Evolutionary conservation across 495 filamentous ascomycete species (phyloP), one percentile per base, ranked within the genome.

Genomic region (Pyrenula massariospora): DNA sequence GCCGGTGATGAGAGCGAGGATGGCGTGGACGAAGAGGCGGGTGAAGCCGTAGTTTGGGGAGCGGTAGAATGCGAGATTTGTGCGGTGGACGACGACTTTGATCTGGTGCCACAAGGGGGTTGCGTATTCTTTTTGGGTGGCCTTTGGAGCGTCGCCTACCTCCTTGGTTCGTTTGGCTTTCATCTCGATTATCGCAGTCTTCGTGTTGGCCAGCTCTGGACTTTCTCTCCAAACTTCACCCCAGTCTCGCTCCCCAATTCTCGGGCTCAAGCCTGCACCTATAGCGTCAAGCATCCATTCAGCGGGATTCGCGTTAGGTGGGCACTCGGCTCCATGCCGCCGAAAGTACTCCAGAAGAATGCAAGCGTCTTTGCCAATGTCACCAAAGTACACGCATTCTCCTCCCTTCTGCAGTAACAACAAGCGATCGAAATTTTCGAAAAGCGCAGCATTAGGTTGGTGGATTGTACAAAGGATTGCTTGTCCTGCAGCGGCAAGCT

Each of bases 401-500:
- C 86, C 85, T n/a, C 83, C 84, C 51, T 68, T 70, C 56, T 83
- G 78, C 8, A 89, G 73, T 2, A 89, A 71, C 0, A 89, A 64
- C 3, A 89, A 70, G 8, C 81, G 72, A 60, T 89, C 85, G 55
- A 89, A 89, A 60, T 87, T 85, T 64, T 93, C 84, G 60, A 96
- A 95, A 0, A 96, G 76, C 0, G 87, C 85, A 2, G 87, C 82
- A 63, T 87, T 87, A 15, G 91, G 91, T 61, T 96, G 91, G 67
- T 96, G 91, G 60, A 95, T 96, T 0, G 91, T 96, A 69, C 87
- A 90, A 1, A 95, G 79, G 65, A 96, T 88, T 19, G 91, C 89
- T 62, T 95, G 90, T 1, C 91, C 91, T 47, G 84, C 83, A 0
- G 79, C 81, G 0, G 90, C 84, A 10, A 95, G 78, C 71, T 94